Percentiles rank a stretch among this genome's conserved stretches.
Evolutionary conservation across 352 stramenopile species (phyloP).

Genomic region (Pythium aphanidermatum): DNA sequence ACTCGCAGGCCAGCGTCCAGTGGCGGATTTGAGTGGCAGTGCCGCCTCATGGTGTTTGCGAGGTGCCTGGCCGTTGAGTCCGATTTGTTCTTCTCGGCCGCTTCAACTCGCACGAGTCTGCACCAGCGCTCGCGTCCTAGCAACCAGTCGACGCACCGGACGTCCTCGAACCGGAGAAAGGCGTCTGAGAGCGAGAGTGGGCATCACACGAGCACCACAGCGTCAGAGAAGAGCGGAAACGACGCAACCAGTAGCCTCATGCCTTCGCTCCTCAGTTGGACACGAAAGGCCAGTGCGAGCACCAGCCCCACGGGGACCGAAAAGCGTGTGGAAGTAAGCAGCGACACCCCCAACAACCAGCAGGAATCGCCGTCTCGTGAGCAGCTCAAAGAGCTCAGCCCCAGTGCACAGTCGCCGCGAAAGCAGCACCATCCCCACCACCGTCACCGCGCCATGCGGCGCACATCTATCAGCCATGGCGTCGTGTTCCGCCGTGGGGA

Average conservation of each 20-base stretch:
- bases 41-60: slow-evolving; percentile 20
- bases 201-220: no score
- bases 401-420: slow-evolving; percentile 11
- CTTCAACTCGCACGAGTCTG: slow-evolving; percentile 3
- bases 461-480: neutral
- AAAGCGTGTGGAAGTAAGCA: no score
- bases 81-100: slow-evolving; percentile 15
- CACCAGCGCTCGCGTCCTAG: slow-evolving; percentile 4
- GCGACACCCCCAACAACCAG: slow-evolving; percentile 5
- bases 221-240: no score
- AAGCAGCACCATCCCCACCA: slow-evolving; percentile 2
- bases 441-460: neutral
- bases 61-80: slow-evolving; percentile 14
- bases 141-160: no score
- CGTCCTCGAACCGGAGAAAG: no score
- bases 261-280: slow-evolving; percentile 14
- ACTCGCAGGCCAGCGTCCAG: neutral
- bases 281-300: slow-evolving; percentile 9
- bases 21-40: neutral
- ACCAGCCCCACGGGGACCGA: neutral
- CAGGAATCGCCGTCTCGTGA: neutral
- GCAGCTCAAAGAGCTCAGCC: neutral
- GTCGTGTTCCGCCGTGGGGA: slow-evolving; percentile 55
- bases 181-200: no score
- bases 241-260: neutral